phyloP scores from a whole-genome alignment of 2,329 filamentous ascomycete genomes.

The Eurotiales sp. region DNA sequence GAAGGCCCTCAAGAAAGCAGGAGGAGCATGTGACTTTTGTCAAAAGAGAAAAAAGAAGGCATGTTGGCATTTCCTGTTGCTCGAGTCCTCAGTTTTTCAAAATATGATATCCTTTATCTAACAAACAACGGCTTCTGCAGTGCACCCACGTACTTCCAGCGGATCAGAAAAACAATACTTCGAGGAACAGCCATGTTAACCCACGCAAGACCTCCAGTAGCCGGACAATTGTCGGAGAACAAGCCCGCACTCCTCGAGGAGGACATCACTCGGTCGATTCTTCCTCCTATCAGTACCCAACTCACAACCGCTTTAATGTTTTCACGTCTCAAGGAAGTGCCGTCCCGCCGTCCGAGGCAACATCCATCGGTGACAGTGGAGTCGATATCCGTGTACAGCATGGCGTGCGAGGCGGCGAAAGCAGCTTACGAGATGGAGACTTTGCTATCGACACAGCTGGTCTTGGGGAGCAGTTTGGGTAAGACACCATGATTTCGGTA shows the following conservation, averaged over 20 bases:
- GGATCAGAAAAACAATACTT: background rate
- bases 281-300: background rate
- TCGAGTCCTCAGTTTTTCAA: no score
- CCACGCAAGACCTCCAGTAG: background rate
- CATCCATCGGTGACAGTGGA: background rate
- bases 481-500: background rate
- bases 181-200: background rate
- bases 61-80: background rate
- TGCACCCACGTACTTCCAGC: background rate
- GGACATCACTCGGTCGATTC: background rate
- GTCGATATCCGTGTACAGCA: background rate
- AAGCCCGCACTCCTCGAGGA: background rate
- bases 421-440: background rate
- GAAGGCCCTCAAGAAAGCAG: slow-evolving; percentile 3
- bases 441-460: background rate
- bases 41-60: slow-evolving; percentile 8
- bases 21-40: slow-evolving; percentile 7
- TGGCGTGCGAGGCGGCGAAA: no score
- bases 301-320: background rate
- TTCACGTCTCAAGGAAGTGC: background rate
- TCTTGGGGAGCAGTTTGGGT: slow-evolving; percentile 6
- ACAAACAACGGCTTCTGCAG: background rate
- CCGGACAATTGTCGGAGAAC: background rate
- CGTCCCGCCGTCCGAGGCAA: background rate
- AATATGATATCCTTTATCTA: background rate